These are phyloP conservation scores for Tilletia setariae DNA, from an alignment of 1,284 basidiomycete genomes.

Conservation along the genomic window DNA sequence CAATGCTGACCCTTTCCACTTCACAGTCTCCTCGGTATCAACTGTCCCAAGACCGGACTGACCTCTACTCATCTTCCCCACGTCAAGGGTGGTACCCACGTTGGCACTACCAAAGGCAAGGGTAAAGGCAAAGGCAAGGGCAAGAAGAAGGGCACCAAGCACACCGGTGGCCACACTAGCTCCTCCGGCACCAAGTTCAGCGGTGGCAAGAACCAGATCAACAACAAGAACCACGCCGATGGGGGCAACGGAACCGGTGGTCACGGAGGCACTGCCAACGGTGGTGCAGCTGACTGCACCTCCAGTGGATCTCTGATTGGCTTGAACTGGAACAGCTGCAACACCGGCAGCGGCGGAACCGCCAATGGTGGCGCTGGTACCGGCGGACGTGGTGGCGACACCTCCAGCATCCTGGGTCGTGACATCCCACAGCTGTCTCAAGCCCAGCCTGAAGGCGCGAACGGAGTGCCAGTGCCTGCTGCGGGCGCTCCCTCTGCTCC, in stretches of 20 bases:
- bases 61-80: background rate
- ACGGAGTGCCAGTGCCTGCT: background rate
- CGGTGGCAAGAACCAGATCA: slow-evolving; percentile 16
- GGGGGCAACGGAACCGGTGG: slow-evolving; percentile 21
- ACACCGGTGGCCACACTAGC: background rate
- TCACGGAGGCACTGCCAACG: slow-evolving; percentile 23
- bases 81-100: background rate
- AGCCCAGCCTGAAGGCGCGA: background rate
- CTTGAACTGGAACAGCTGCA: slow-evolving; percentile 25
- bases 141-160: background rate
- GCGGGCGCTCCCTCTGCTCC: background rate
- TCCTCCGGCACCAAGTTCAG: slow-evolving; percentile 13
- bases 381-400: slow-evolving; percentile 13
- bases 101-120: background rate
- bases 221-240: background rate
- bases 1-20: background rate
- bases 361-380: background rate
- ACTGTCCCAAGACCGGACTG: slow-evolving; percentile 7
- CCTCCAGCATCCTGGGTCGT: background rate
- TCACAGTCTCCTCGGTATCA: slow-evolving; percentile 9
- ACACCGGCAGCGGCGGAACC: slow-evolving; percentile 23
- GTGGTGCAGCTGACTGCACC: slow-evolving; percentile 20
- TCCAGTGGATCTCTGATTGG: slow-evolving; percentile 21
- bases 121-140: background rate
- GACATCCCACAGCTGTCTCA: background rate